Conservation (phyloP, 2,329 filamentous ascomycete genomes). For the Penicillium glabrum region DNA sequence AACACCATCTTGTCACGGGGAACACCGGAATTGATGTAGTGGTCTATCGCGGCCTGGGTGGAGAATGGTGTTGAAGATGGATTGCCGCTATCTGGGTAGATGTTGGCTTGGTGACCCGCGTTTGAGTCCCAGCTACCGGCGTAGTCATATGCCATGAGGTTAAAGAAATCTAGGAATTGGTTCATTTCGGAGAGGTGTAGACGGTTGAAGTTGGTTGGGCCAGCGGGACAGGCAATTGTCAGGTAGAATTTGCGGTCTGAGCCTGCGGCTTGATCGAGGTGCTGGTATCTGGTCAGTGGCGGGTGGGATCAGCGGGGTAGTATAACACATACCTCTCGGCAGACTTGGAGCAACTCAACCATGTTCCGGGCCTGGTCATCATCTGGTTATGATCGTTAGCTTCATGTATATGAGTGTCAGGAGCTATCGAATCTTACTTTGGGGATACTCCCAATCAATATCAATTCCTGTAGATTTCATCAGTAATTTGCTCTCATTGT, state of each 20-base stretch:
- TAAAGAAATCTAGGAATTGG: slow-evolving; percentile 52
- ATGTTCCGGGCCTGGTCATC: slow-evolving; percentile 44
- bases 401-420: background rate
- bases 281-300: slow-evolving; percentile 22
- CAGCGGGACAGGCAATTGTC: slow-evolving; percentile 51
- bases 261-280: slow-evolving; percentile 40
- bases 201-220: slow-evolving; percentile 46
- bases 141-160: slow-evolving; percentile 82
- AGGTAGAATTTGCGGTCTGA: slow-evolving; percentile 47
- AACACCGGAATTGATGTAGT: slow-evolving; percentile 67
- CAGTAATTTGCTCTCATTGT: background rate
- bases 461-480: slow-evolving; percentile 35
- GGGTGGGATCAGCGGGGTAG: background rate
- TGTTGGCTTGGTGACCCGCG: slow-evolving; percentile 79
- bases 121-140: slow-evolving; percentile 73
- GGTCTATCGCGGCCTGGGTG: slow-evolving; percentile 66
- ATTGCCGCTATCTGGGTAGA: slow-evolving; percentile 62
- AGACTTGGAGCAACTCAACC: slow-evolving; percentile 44
- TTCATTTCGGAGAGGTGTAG: slow-evolving; percentile 48
- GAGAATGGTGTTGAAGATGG: slow-evolving; percentile 74
- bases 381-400: slow-evolving; percentile 28
- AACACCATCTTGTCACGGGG: slow-evolving; percentile 72
- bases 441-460: slow-evolving; percentile 51
- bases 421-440: slow-evolving; percentile 25
- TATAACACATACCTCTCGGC: slow-evolving; percentile 35